Conservation (phyloP, 139 green algal species). For the Spirogloea muscicola region DNA sequence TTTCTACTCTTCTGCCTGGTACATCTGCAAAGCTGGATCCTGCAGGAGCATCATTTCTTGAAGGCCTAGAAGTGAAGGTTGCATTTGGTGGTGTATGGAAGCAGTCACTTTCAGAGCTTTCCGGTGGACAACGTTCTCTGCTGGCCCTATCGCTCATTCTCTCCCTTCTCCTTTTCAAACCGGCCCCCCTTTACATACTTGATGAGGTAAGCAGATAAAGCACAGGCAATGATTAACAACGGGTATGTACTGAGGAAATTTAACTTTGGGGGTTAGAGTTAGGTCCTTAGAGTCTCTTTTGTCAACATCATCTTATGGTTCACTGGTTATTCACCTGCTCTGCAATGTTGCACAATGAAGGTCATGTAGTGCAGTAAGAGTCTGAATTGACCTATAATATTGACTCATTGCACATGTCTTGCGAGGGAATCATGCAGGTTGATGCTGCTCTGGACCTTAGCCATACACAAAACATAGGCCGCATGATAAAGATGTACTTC, state of each 20-base stretch:
- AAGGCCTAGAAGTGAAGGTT: conserved; percentile 87
- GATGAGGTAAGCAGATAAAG: conserved; percentile 73
- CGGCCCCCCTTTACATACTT: conserved; percentile 98
- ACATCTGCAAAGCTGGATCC: conserved; percentile 88
- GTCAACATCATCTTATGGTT: no score
- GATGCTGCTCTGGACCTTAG: conserved; percentile 95
- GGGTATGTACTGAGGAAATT: no score
- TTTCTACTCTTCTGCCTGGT: conserved; percentile 92
- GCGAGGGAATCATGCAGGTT: no score
- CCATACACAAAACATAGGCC: conserved; percentile 97
- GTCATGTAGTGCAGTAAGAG: no score
- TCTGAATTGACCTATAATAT: no score
- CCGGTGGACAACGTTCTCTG: conserved; percentile 88
- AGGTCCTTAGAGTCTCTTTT: no score
- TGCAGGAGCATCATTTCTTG: conserved; percentile 52
- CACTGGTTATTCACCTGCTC: no score
- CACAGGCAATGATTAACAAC: no score
- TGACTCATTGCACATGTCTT: no score
- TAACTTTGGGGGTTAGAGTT: no score
- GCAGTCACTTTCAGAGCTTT: conserved; percentile 91
- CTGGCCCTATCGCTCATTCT: conserved; percentile 95
- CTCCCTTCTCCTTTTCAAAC: conserved; percentile 95
- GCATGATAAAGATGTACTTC: conserved; percentile 98
- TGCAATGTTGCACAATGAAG: no score
- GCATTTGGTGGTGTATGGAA: conserved; percentile 98